Conservation (phyloP, 116 monocot species). For the Trichopus zeylanicus region DNA sequence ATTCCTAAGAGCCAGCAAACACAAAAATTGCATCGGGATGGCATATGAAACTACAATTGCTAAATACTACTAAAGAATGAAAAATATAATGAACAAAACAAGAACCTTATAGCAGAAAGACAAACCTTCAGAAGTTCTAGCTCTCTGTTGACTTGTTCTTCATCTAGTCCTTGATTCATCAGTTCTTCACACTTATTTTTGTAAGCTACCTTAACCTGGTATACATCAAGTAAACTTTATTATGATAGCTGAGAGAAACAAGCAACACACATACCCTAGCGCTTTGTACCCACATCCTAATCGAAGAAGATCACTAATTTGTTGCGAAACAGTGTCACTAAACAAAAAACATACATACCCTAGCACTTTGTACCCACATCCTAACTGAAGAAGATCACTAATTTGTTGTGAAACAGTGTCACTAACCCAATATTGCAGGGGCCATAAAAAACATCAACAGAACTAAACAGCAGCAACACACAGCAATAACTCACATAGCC, state of each 20-base stretch:
- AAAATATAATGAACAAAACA: not conserved
- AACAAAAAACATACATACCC: not conserved
- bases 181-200: slow-evolving; percentile 62
- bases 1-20: slow-evolving; percentile 36
- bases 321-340: not conserved
- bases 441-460: no score
- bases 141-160: slow-evolving; percentile 35
- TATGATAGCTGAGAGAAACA: no score
- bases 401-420: not conserved
- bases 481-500: no score
- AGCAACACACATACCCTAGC: not conserved
- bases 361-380: not conserved
- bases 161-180: slow-evolving; percentile 42
- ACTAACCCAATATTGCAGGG: not conserved
- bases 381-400: not conserved
- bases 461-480: no score
- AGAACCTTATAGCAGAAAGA: not conserved
- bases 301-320: not conserved
- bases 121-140: slow-evolving; percentile 59
- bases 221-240: no score
- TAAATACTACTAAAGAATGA: not conserved
- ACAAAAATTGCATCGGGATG: not conserved
- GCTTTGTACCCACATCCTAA: not conserved
- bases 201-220: slow-evolving; percentile 49
- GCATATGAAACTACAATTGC: not conserved